Percentiles rank a stretch among this genome's conserved stretches.
Conservation (phyloP, 768 basidiomycete genomes). For the Chlorophyllum brunneum region DNA sequence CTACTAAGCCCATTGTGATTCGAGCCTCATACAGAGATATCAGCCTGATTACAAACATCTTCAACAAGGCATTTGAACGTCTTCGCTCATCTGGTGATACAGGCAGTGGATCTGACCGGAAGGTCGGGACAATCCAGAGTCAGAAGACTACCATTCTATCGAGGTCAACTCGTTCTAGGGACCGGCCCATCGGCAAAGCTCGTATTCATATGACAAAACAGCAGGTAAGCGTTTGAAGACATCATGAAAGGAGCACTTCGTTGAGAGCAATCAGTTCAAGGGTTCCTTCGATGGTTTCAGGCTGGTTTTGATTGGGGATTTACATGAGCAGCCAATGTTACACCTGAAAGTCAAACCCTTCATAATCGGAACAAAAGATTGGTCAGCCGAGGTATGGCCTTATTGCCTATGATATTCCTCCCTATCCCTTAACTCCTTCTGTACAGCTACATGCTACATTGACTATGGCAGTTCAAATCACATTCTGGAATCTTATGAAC, state of each 20-base stretch:
- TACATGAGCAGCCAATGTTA: conserved; percentile 92
- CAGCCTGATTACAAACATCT: conserved; percentile 78
- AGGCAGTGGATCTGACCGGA: neutral
- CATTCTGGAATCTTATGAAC: conserved; percentile 95
- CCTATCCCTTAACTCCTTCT: neutral
- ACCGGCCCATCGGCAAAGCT: conserved; percentile 32
- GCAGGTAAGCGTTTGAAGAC: conserved; percentile 47
- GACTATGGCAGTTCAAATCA: conserved; percentile 77
- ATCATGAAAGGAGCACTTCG: neutral
- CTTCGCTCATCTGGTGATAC: neutral
- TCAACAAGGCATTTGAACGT: conserved; percentile 83
- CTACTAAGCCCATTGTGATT: conserved; percentile 79
- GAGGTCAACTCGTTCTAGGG: conserved; percentile 3
- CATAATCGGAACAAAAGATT: conserved; percentile 79
- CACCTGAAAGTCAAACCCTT: conserved; percentile 88
- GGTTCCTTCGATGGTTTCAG: conserved; percentile 89
- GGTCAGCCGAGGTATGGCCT: conserved; percentile 79
- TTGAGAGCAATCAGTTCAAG: conserved; percentile 53
- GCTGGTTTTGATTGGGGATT: conserved; percentile 88
- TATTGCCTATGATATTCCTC: neutral
- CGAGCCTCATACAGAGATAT: conserved; percentile 96
- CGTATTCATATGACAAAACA: conserved; percentile 65
- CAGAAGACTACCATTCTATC: conserved; percentile 7
- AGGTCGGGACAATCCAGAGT: neutral
- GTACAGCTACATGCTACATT: conserved; percentile 78